Evolutionary conservation across 1,284 basidiomycete species (phyloP).

Genomic region (Tilletia indica): DNA sequence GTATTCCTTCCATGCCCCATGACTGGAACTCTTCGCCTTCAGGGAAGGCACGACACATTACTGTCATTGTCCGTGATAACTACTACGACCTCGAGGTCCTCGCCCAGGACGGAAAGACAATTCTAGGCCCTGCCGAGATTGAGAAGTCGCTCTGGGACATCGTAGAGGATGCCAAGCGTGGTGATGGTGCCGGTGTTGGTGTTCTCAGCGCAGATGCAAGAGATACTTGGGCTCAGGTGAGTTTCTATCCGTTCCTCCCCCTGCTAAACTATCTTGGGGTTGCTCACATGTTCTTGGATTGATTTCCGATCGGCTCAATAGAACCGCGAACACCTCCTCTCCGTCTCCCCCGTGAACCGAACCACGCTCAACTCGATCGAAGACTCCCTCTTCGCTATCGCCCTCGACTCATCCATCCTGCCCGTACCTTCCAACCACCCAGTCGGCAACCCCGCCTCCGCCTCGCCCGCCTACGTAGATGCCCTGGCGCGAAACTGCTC

Average conservation of each 20-base stretch:
- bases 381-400: constrained; percentile 73
- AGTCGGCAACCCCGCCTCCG: constrained; percentile 59
- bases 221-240: constrained; percentile 78
- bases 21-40: constrained; percentile 57
- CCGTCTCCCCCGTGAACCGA: constrained; percentile 68
- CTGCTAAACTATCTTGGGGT: no score
- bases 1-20: constrained; percentile 57
- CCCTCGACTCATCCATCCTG: constrained; percentile 61
- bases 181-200: constrained; percentile 65
- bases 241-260: constrained; percentile 31
- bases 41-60: constrained; percentile 65
- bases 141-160: constrained; percentile 69
- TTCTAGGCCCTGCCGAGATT: constrained; percentile 60
- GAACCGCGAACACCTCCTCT: constrained; percentile 72
- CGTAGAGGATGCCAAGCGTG: constrained; percentile 68
- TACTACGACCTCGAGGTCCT: constrained; percentile 73
- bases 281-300: background rate
- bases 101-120: constrained; percentile 36
- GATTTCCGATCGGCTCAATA: constrained; percentile 46
- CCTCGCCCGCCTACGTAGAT: constrained; percentile 67
- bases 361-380: constrained; percentile 67
- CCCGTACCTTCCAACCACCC: constrained; percentile 48
- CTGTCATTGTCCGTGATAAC: constrained; percentile 76
- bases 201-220: constrained; percentile 76
- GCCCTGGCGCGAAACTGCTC: constrained; percentile 77